Evolutionary conservation across 2,329 filamentous ascomycete species (phyloP), one percentile per base, ranked within the genome.

Genomic region (Colletotrichum endophyticum): DNA sequence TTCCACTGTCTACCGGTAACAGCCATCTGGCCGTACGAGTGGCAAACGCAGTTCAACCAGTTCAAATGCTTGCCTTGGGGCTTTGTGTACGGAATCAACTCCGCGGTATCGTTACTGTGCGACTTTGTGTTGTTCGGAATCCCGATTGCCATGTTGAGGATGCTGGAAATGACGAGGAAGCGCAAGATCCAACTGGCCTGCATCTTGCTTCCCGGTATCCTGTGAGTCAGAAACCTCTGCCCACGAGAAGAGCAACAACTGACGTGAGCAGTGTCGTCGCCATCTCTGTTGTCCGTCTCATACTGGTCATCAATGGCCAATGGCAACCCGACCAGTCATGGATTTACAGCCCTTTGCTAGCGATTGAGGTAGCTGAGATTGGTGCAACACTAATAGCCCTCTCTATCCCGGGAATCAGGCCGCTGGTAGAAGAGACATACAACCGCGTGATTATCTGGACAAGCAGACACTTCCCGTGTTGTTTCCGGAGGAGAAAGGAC

Each of bases 1-100:
- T 89, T 90, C 76, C 89, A 90, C 80, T 90, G 89, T 74, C 80
- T 79, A 2, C 89, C 89, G 0, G 87, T 90, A 1, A 90, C 89
- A 1, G 87, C 84, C 0, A 80, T 88, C 4, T 90, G 89, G 89
- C 89, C 89, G 0, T 90, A 91, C 70, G 84, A 81, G 1, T 90
- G 86, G 84, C 87, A 91, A 78, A 79, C 82, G 0, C 84, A 84
- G 12, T 82, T 79, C 12, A 81, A 80, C 3, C 76, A 84, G 5
- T 91, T 88, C 77, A 83, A 79, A 0, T 90, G 89, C 77, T 75
- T 90, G 49, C 81, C 85, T 19, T 90, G 89, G 89, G 89, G 88
- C 0, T 73, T 88, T 4, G 88, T 91, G 1, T 91, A 90, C 77
- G 86, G 86, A 12, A 86, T 88, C 25, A 90, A 90, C 79, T 89